These are phyloP conservation scores for Acidomyces sp. DNA, from an alignment of 495 filamentous ascomycete species.

Conservation along the genomic window DNA sequence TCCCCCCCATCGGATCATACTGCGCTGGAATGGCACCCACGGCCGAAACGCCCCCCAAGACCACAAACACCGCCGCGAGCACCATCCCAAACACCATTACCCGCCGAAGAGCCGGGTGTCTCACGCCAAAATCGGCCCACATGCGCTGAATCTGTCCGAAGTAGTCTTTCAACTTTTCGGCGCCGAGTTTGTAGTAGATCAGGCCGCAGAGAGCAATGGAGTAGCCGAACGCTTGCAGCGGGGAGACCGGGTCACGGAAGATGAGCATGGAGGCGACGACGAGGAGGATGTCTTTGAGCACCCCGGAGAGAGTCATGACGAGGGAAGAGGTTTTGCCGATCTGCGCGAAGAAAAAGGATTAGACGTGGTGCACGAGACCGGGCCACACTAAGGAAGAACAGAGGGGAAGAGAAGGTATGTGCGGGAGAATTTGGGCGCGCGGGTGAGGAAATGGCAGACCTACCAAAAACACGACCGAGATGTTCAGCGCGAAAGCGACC, in stretches of 20 bases:
- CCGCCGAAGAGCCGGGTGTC: slow-evolving; percentile 62
- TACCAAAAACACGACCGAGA: slow-evolving; percentile 90
- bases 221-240: slow-evolving; percentile 89
- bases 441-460: no score
- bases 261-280: slow-evolving; percentile 80
- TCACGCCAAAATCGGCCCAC: slow-evolving; percentile 79
- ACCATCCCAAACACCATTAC: slow-evolving; percentile 51
- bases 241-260: slow-evolving; percentile 70
- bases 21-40: slow-evolving; percentile 11
- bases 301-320: slow-evolving; percentile 92
- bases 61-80: slow-evolving; percentile 52
- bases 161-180: slow-evolving; percentile 69
- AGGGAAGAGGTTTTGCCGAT: slow-evolving; percentile 96
- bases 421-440: no score
- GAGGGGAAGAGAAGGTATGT: neutral
- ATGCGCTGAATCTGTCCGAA: slow-evolving; percentile 49
- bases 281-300: slow-evolving; percentile 95
- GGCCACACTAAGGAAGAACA: neutral
- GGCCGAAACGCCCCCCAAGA: slow-evolving; percentile 41
- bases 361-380: no score
- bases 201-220: slow-evolving; percentile 78
- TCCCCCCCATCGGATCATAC: slow-evolving; percentile 13
- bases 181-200: slow-evolving; percentile 93
- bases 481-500: slow-evolving; percentile 77
- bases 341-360: no score